Base-by-base conservation (phyloP, 2,329 filamentous ascomycete species). In the Metarhizium guizhouense region DNA sequence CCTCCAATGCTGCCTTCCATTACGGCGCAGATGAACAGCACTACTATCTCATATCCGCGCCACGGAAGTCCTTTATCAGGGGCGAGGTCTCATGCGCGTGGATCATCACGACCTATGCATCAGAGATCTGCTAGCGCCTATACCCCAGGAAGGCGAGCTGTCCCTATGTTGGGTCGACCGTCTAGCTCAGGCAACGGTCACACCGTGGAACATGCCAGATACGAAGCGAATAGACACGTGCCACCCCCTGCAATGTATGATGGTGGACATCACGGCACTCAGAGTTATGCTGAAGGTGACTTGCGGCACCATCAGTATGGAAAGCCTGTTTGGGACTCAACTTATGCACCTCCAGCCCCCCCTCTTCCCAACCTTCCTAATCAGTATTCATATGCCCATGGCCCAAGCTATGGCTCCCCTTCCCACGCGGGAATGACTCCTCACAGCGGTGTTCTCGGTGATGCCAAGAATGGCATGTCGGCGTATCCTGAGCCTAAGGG, bases 1-100 rank as follows among this genome's bases (percentile, higher is more conserved):
- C 59, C 54, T 13, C 49, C 57, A n/a, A 61, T 58, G 4, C 55
- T 66, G n/a, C 64, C 64, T 3, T 62, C 64, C 2, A 63, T 66
- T 54, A 56, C 57, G 29, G 47, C 59, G 10, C 64, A 64, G n/a
- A 57, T 65, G 30, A 51, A 60, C 14, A 42, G 34, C 18, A 20
- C 20, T 20, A 20, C 14, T 38, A 32, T 36, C 11, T n/a, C 42
- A 8, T 52, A 58, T 29, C 25, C 6, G 8, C 51, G 30, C 40
- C 29, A 18, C 11, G 48, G 25, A 38, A 34, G 40, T 42, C 10
- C 38, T 29, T 8, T 16, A 16, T 11, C 43, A 52, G 32, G 42
- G 10, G 42, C 40, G 54, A 45, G 54, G 40, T n/a, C 42, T 56
- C 50, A 51, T 2, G 16, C 47, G 30, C 40, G 25, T 29, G 51